Evolutionary conservation across 1,139 yeast species (phyloP), one percentile per base, ranked within the genome.

Genomic region (Saccharomyces hybrid): DNA sequence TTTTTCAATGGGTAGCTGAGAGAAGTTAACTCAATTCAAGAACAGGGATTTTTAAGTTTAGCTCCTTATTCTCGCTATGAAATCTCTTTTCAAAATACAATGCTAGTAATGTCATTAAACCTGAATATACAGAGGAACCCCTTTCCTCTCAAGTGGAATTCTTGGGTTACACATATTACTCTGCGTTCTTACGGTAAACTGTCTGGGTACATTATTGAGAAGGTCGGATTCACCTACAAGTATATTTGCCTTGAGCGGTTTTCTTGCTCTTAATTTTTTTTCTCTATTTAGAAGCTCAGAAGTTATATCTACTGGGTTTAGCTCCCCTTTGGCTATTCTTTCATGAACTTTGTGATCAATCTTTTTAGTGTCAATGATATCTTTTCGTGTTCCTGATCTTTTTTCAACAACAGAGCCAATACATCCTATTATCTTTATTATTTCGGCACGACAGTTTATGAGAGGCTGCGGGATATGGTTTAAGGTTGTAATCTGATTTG

Each of bases 261-360:
- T 38, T 16, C 44, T 38, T 38, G 26, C n/a, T 19, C 24, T 38
- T 38, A 38, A 16, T 16, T 16, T 19, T 19, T 19, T 38, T 11
- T 38, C 44, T 11, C 44, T 38, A 38, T 38, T 38, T 16, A 38
- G 5, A 38, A 21, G 42, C 44, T 32, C n/a, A 21, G 24, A 48
- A 49, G 16, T 28, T 29, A 9, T 34, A 19, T 46, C 44, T 19
- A 8, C 84, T 0, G 96, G 96, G 65, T 86, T 80, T 6, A 86
- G 62, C 16, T 73, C 74, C 0, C 95, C 96, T n/a, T 62, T 65
- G 31, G 95, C 88, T 28, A 89, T 77, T 42, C 73, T 70, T 3
- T 64, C 64, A 58, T 86, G 89, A 4, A 79, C 58, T 0, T 76
- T 77, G 31, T 73, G 69, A 24, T 66, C 62, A 32, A 67, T 60